Evolutionary conservation across 2,329 filamentous ascomycete species (phyloP).

Genomic region (Trichoderma atrobrunneum): DNA sequence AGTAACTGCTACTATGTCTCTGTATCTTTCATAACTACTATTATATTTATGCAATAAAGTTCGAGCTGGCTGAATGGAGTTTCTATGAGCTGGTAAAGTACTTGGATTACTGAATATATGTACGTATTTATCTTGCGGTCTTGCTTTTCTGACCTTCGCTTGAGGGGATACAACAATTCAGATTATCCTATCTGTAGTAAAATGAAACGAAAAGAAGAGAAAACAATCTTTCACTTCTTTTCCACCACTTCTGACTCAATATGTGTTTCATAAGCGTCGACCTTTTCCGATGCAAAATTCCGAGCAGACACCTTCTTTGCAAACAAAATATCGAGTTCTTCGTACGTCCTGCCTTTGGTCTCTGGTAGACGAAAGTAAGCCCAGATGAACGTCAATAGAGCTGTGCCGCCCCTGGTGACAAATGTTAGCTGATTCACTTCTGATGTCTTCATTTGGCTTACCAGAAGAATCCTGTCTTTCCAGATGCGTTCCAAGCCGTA

Average conservation of each 20-base stretch:
- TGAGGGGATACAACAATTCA: background rate
- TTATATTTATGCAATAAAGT: too few species aligned
- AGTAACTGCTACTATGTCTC: too few species aligned
- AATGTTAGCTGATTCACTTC: background rate
- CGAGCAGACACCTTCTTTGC: constrained; percentile 32
- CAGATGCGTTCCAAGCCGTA: constrained; percentile 47
- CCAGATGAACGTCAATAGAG: constrained; percentile 48
- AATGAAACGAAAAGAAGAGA: background rate
- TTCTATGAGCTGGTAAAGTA: too few species aligned
- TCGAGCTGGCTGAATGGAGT: too few species aligned
- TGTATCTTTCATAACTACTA: too few species aligned
- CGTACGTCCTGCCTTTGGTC: constrained; percentile 48
- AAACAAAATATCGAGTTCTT: constrained; percentile 38
- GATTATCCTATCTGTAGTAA: background rate
- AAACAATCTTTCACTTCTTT: background rate
- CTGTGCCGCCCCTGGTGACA: constrained; percentile 39
- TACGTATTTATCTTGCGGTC: too few species aligned
- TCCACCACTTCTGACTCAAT: background rate
- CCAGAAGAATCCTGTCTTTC: constrained; percentile 46
- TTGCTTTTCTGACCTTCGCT: too few species aligned
- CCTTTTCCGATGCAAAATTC: constrained; percentile 29
- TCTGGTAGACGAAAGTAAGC: constrained; percentile 52
- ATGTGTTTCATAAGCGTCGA: constrained; percentile 9
- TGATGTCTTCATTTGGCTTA: background rate
- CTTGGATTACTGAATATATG: too few species aligned